Base-by-base conservation (phyloP, 1,284 basidiomycete genomes). In the Laetiporus sulphureus region DNA sequence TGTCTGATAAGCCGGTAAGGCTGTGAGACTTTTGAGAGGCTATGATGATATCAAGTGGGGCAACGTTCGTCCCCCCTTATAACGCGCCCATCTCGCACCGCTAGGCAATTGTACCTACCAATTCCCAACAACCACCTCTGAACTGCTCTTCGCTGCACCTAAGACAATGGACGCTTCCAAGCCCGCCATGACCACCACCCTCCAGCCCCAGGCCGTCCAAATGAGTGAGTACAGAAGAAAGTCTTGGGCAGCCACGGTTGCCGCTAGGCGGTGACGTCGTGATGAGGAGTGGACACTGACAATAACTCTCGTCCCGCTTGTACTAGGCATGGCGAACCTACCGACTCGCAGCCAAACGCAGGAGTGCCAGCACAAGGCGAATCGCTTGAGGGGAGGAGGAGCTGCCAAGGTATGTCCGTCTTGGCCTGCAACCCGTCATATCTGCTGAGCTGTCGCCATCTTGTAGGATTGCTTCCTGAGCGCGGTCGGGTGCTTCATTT, bases 151-250 rank as follows among this genome's bases (percentile, higher is more conserved):
- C 22, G 8, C 37, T 23, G 36, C 24, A 34, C 11, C 29, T 18
- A 23, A n/a, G 3, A 36, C 39, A 30, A 64, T 65, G 61, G 60
- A 65, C 27, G 55, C 58, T 35, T 42, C 61, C 23, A 59, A 62
- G 49, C 51, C 66, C 50, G 51, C 64, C 21, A 68, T 69, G 57
- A 61, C 66, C 21, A 68, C 65, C 36, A 61, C 60, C 29, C 51
- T 60, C 47, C 76, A 79, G 60, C 76, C 76, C 33, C 63, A 69
- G 55, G 67, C 67, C 36, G 64, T 70, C 32, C 63, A 73, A 55
- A 78, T 79, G 77, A 69, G 77, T 77, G 46, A 41, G 73, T 13
- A n/a, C n/a, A n/a, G n/a, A n/a, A n/a, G n/a, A n/a, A n/a, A n/a
- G 10, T 15, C 3, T 6, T 16, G n/a, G 11, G 16, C 23, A n/a